Percentiles rank a stretch among this genome's conserved stretches.
These are phyloP conservation scores for Microdochium bolleyi DNA, from an alignment of 2,329 filamentous ascomycete species.

Conservation along the genomic window DNA sequence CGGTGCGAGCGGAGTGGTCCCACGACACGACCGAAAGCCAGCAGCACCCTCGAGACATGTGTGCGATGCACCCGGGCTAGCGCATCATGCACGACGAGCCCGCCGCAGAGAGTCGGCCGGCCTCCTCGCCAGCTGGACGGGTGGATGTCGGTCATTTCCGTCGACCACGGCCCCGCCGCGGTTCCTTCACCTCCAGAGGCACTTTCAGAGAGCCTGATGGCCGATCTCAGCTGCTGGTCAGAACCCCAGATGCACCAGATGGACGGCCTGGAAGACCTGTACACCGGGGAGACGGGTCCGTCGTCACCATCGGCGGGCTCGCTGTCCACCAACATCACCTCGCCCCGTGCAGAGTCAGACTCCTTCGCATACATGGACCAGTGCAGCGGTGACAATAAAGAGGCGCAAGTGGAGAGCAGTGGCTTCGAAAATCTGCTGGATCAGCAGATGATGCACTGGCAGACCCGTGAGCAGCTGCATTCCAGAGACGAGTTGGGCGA, in stretches of 20 bases:
- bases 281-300: background rate
- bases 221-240: background rate
- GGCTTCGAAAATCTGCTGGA: background rate
- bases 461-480: background rate
- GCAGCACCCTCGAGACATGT: background rate
- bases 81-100: background rate
- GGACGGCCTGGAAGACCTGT: background rate
- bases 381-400: background rate
- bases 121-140: background rate
- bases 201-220: background rate
- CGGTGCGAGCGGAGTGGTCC: background rate
- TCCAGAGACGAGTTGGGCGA: background rate
- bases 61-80: background rate
- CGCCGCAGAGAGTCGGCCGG: background rate
- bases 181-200: background rate
- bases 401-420: background rate
- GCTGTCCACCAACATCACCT: background rate
- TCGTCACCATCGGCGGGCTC: background rate
- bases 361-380: background rate
- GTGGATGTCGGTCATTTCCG: background rate
- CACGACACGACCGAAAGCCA: background rate
- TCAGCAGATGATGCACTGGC: background rate
- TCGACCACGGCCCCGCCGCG: background rate
- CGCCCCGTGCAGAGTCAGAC: background rate
- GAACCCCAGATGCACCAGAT: background rate